These are phyloP conservation scores for Phoma herbarum DNA, from an alignment of 2,329 filamentous ascomycete genomes.

Conservation along the genomic window DNA sequence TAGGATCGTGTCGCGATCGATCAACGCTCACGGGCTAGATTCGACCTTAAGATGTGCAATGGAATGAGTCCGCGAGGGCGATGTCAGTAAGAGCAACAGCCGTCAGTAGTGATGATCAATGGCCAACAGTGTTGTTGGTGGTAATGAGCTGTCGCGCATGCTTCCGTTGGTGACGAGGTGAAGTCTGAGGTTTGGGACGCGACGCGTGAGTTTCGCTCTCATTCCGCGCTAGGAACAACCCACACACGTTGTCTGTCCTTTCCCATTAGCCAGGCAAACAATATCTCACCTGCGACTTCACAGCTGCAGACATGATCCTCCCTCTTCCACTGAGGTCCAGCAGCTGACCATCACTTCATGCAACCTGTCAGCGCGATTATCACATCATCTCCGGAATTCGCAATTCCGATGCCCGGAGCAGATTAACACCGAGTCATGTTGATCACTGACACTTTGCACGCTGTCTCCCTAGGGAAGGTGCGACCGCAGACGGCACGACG, in stretches of 20 bases:
- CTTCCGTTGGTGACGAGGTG: neutral
- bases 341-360: neutral
- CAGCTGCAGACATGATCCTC: neutral
- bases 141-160: neutral
- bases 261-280: neutral
- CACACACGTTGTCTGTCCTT: neutral
- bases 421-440: constrained; percentile 12
- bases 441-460: neutral
- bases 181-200: constrained; percentile 6
- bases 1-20: neutral
- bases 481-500: constrained; percentile 8
- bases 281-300: neutral
- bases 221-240: constrained; percentile 1
- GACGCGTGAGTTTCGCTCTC: constrained; percentile 7
- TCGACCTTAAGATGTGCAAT: no score
- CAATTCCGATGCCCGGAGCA: constrained; percentile 12
- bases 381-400: constrained; percentile 5
- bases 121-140: neutral
- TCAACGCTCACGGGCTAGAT: no score
- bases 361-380: constrained; percentile 7
- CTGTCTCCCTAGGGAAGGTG: constrained; percentile 14
- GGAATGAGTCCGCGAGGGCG: neutral
- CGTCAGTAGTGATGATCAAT: neutral
- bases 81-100: neutral
- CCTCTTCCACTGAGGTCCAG: neutral